These are phyloP conservation scores for Pythium guiyangense DNA, from an alignment of 352 stramenopile genomes.

Conservation along the genomic window DNA sequence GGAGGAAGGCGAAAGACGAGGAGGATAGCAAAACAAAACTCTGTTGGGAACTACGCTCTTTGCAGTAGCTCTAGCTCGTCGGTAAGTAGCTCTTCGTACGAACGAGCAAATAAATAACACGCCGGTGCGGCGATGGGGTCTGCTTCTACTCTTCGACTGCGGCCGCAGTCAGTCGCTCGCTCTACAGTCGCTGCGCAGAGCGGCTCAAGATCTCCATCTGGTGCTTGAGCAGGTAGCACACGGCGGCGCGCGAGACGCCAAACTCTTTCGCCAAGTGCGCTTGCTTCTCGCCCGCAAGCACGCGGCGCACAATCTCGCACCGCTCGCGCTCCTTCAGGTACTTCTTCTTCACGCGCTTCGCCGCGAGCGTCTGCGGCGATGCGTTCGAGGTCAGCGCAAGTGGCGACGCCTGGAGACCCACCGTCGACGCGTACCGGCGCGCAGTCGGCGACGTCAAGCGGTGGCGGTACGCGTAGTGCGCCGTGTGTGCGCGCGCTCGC, in stretches of 20 bases:
- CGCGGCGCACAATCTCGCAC: conserved; percentile 57
- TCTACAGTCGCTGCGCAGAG: conserved; percentile 33
- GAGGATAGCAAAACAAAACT: too few species aligned
- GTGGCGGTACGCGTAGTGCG: neutral
- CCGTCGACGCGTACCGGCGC: conserved; percentile 3
- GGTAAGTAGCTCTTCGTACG: too few species aligned
- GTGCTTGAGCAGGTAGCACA: conserved; percentile 65
- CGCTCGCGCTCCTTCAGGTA: conserved; percentile 63
- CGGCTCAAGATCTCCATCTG: conserved; percentile 55
- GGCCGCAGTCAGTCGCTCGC: neutral
- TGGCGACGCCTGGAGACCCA: neutral
- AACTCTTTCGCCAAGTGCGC: conserved; percentile 63
- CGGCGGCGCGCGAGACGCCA: conserved; percentile 49
- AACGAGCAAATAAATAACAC: too few species aligned
- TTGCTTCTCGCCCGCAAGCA: conserved; percentile 55
- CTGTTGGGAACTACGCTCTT: too few species aligned
- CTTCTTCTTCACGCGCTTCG: conserved; percentile 56
- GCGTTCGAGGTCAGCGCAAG: neutral
- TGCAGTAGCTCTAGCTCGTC: too few species aligned
- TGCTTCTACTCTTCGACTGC: too few species aligned
- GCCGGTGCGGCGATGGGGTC: too few species aligned
- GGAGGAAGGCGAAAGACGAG: too few species aligned
- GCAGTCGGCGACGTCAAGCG: conserved; percentile 4
- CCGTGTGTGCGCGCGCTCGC: neutral
- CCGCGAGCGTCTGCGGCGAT: too few species aligned